Base-by-base conservation (phyloP, 1,284 basidiomycete genomes). In the Takashimella koratensis region DNA sequence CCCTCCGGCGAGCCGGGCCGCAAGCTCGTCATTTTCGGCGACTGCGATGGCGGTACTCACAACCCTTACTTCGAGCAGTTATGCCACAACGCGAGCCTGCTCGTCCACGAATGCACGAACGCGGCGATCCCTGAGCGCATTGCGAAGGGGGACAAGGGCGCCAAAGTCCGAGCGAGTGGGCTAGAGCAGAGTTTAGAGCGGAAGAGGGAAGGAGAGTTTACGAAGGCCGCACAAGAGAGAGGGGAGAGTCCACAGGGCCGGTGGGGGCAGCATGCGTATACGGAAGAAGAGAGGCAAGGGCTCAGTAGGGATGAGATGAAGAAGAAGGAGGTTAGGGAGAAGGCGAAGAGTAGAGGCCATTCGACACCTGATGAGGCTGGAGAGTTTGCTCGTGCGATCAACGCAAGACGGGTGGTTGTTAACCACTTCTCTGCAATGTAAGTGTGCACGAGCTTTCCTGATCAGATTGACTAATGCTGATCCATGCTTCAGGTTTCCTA, bases 331-430 rank as follows among this genome's bases (percentile, higher is more conserved):
- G 83, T 90, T 1, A 63, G 71, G 45, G 73, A 76, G 58, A 86
- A 84, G 63, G 83, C 84, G 3, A 68, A 82, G 22, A 76, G 78
- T 44, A 79, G 86, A 55, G 91, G 90, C 0, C 92, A 95, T 73
- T 92, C 90, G 20, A 87, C 87, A 0, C 87, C 90, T 0, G 79
- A 78, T 22, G 88, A 89, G 81, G 92, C 90, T 1, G 92, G 90
- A 10, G 78, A 73, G 27, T 93, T 93, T 70, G 90, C 90, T 1
- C 81, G 79, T 47, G 66, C 64, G 0, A 80, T 90, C 49, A 77
- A 79, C 4, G 88, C 90, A 13, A 77, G 83, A 58, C 75, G 81
- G 51, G 76, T 95, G 4, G 82, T 87, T 16, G 70, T 95, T 55
- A 94, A 94, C 71, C 91, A 94, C 70, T 87, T 93, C 49, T 85